Evolutionary conservation across 371 early-diverging fungal species (phyloP), one percentile per base, ranked within the genome.

Genomic region (Blastocladiella emersonii): DNA sequence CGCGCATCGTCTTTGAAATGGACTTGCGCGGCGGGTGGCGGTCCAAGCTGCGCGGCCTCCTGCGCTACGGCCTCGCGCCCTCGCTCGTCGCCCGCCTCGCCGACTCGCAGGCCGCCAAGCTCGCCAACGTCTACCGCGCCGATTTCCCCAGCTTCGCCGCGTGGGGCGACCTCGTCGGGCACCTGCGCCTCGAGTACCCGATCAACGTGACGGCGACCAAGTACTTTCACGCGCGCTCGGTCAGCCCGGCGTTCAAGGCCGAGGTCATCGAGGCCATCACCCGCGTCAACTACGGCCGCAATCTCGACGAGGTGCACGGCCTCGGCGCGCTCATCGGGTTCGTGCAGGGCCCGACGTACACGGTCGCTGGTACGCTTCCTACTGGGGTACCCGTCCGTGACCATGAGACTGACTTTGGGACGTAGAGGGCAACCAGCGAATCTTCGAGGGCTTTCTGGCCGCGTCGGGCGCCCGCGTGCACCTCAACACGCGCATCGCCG

Each of bases 251-350:
- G 0, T 85, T 77, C 61, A 62, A 69, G 1, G 56, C 71, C 19
- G 82, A 85, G 63, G 70, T 85, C 7, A 65, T 85, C 7, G 82
- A 85, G 32, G 74, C 79, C 7, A 77, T 81, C 2, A 80, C 82
- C 5, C 71, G 88, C 10, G 86, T 83, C 36, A 88, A 88, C 63
- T 88, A 88, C 63, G 86, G 80, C 6, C 85, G 84, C 44, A 79
- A 86, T 69, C 63, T 86, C 15, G 72, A 82, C 45, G 63, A 69
- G 34, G 68, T 84, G 10, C 84, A 86, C 67, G 83, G 83, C 0
- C 63, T 86, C 5, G 83, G 81, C 7, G 81, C 81, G 0, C 70
- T 84, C 63, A 83, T 68, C 68, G 55, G 68, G 43, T 34, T 70
- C 30, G 67, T 67, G 12, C 64, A 62, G 34, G 56, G 56, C 0